Base-by-base conservation (phyloP, 495 filamentous ascomycete genomes). In the Tuber borchii region DNA sequence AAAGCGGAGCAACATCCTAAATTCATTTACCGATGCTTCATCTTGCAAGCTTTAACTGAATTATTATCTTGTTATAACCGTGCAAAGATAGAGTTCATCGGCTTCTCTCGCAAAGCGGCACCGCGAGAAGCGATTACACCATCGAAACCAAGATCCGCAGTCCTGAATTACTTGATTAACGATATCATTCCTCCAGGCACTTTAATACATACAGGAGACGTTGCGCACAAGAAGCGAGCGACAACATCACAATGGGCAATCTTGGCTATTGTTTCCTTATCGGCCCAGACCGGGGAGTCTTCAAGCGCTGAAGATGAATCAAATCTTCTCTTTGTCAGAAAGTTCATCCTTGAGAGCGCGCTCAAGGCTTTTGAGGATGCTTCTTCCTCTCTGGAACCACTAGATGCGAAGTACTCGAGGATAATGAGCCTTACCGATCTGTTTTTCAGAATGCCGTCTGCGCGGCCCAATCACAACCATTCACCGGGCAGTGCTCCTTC, bases 71-170 rank as follows among this genome's bases (percentile, higher is more conserved):
- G 90, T 80, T 98, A 97, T 85, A 97, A 93, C 76, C 91, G 94
- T 42, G 91, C 93, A 56, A 99, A 99, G 86, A 88, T 98, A 34
- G 96, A 99, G 81, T 99, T 99, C 83, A 97, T 99, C 84, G 97
- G 97, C 82, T 98, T 97, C 86, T 97, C 95, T 71, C 90, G 95
- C 76, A 93, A 93, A 80, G 91, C 92, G 31, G 92, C 93, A 75
- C 92, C 93, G 7, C 87, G 93, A 76, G 88, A 87, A 74, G 89
- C 91, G 42, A 91, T 89, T 69, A 97, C 94, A 9, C 95, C 95
- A 51, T 93, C 94, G 16, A 99, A 98, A 84, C 95, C 95, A 61
- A 91, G 95, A 68, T 95, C 95, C 20, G 93, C 91, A 72, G 91
- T 97, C 61, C 86, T 98, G 74, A 97, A 97, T 83, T 99, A 98